A percentile compares a stretch with the other conserved stretches of the same genome.
These are phyloP conservation scores for Gautieria morchelliformis DNA, from an alignment of 768 basidiomycete species.

Conservation along the genomic window DNA sequence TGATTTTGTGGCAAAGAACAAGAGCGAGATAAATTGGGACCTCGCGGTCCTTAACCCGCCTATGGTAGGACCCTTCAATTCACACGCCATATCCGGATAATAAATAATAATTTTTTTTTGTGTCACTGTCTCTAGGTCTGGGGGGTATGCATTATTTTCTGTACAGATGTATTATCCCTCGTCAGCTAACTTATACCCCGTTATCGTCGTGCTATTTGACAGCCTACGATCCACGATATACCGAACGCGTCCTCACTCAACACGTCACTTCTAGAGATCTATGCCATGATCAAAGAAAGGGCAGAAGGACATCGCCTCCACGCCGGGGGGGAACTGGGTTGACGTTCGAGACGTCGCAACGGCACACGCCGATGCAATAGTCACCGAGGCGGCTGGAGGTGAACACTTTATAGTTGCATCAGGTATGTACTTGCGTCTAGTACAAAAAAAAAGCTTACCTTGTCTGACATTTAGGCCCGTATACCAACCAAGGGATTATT, in stretches of 20 bases:
- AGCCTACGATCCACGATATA: constrained; percentile 30
- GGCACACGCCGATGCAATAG: constrained; percentile 31
- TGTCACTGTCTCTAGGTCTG: background rate
- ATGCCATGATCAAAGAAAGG: constrained; percentile 1
- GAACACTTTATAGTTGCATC: too few relatives aligned
- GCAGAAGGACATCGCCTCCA: background rate
- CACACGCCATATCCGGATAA: background rate
- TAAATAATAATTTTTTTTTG: background rate
- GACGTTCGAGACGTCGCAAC: constrained; percentile 49
- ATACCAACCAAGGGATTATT: too few relatives aligned
- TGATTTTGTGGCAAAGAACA: constrained; percentile 36
- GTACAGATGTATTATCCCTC: too few relatives aligned
- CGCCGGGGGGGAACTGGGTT: constrained; percentile 27
- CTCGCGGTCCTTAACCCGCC: constrained; percentile 47
- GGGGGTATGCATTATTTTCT: background rate
- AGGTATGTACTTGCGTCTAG: too few relatives aligned
- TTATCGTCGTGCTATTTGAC: background rate
- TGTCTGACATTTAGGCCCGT: too few relatives aligned
- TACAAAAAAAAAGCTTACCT: too few relatives aligned
- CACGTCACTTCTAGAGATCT: constrained; percentile 17
- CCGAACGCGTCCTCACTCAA: constrained; percentile 27
- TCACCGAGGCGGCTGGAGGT: too few relatives aligned
- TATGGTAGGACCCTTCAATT: constrained; percentile 23
- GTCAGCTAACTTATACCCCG: background rate
- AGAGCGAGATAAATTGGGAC: constrained; percentile 38